Base-by-base conservation (phyloP, 495 filamentous ascomycete genomes). In the Talaromyces trachyspermus region DNA sequence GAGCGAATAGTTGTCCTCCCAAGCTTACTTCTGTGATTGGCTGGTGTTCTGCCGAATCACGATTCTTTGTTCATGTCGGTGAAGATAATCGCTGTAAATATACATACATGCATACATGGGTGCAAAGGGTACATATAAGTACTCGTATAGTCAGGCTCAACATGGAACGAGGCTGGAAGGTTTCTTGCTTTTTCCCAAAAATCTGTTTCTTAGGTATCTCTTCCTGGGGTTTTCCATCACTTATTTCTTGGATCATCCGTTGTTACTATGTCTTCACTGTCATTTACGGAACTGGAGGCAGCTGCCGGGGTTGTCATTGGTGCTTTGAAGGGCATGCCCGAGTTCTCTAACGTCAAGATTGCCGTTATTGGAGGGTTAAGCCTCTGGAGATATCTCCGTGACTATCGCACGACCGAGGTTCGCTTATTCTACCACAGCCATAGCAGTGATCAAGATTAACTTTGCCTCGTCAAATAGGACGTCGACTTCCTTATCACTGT, bases 401-500 rank as follows among this genome's bases (percentile, higher is more conserved):
- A 26, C 18, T 49, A 49, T 20, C 46, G 46, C 15, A 49, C 36
- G 14, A 49, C 46, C 3, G 33, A 49, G 36, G 46, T 49, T 25
- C 22, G 46, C 25, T 14, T 40, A 3, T 20, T 14, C 22, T 27
- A 6, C 14, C 1, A 25, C 36, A 37, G 36, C 12, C 44, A 20
- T 47, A 26, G 27, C 27, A 6, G 12, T 12, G n/a, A 37, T 15
- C 1, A 42, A 42, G 18, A 20, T 20, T 18, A 22, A 42, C 6
- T 30, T 30, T 30, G 27, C 6, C 12, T n/a, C n/a, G n/a, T n/a
- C n/a, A n/a, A 12, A 12, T 25, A 47, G 44, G 44, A 47, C 14
- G 44, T 47, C 30, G 44, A 47, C 19, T 47, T 47, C 30, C 44
- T 47, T 12, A 47, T 47, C 22, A 47, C 44, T n/a, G 30, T 47